Evolutionary conservation across 257 asterid genomes (phyloP), one percentile per base, ranked within the genome.

Genomic region (Jasminum sambac): DNA sequence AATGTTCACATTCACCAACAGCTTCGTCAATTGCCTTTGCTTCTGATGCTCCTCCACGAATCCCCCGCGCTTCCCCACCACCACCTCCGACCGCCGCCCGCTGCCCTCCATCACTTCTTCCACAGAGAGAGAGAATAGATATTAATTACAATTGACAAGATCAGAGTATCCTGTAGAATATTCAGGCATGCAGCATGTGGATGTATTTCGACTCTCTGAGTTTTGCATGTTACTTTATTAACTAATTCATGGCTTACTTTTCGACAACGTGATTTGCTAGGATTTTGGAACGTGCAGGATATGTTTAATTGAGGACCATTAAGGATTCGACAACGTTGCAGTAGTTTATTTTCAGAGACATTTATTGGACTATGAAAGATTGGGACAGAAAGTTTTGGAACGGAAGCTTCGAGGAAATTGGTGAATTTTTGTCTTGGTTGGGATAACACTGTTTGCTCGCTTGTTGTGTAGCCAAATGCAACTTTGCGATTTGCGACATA

Each of bases 1-100:
- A 38, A 89, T 70, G 38, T 67, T 74, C 67, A 88, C 95, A 43
- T 83, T 88, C 71, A 84, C 21, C 83, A 85, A 66, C 74, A 84
- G 52, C 82, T 83, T 89, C 8, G 84, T 76, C 37, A 76, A 60
- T 40, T 52, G 69, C 72, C 74, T 58, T 66, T 67, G 79, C 69
- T 72, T 74, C 50, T 72, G 58, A 19, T 4, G 36, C 72, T 57
- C 72, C 76, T 41, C 82, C 84, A 10, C 40, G 24, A 23, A 19
- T 55, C 48, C 30, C 0, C 41, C 68, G 67, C 64, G 40, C 65
- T 58, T 61, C 73, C 74, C 62, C 60, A 58, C 30, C 21, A 23
- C 43, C 25, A 5, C 23, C 0, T 46, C 8, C 24, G 57, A n/a
- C 57, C 21, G 21, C 57, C 57, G 57, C 10, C 57, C 50, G 3